Base-by-base conservation (phyloP, 2,329 filamentous ascomycete species). In the Zalaria sp. region DNA sequence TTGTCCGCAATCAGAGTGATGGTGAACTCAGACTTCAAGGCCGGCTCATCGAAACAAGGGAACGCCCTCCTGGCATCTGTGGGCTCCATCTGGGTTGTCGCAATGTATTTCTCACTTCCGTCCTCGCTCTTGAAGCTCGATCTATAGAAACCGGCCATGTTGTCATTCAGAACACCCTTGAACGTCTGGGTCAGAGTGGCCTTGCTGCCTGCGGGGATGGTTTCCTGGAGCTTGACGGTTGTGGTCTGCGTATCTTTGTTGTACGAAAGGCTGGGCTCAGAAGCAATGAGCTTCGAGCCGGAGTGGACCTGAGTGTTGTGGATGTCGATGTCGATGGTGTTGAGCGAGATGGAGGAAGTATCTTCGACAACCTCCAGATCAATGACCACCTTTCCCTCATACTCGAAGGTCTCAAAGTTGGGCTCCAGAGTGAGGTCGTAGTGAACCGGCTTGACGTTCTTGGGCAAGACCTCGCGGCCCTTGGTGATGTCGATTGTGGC, bases 61-160 rank as follows among this genome's bases (percentile, higher is more conserved):
- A 96, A 93, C 5, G 89, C 87, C 53, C 88, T 75, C 53, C 89
- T 77, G 47, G 86, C 88, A 66, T 96, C 89, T 9, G 89, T 95
- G 34, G 89, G 81, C 68, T 96, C 89, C 83, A 96, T 93, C 69
- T 96, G 89, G 11, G 85, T 85, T 26, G 87, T 89, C 27, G 88
- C 89, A 57, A 96, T 72, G 59, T 88, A 82, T 51, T 83, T 83
- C 44, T 81, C 79, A 46, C 76, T 77, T 34, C 89, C 89, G 55
- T 91, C 78, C 38, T 75, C 65, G 46, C 77, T 79, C 69, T 91
- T 93, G 71, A 89, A 96, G 5, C 86, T 93, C 1, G 87, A 94
- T 44, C 89, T 79, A 66, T 96, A 96, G 73, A 96, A 96, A 38
- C 89, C 89, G 38, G 88, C 88, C 86, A 96, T 93, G 65, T 91